A percentile compares a stretch with the other conserved stretches of the same genome.
These are phyloP conservation scores for Dendrothele bispora DNA, from an alignment of 768 basidiomycete species.

Conservation along the genomic window DNA sequence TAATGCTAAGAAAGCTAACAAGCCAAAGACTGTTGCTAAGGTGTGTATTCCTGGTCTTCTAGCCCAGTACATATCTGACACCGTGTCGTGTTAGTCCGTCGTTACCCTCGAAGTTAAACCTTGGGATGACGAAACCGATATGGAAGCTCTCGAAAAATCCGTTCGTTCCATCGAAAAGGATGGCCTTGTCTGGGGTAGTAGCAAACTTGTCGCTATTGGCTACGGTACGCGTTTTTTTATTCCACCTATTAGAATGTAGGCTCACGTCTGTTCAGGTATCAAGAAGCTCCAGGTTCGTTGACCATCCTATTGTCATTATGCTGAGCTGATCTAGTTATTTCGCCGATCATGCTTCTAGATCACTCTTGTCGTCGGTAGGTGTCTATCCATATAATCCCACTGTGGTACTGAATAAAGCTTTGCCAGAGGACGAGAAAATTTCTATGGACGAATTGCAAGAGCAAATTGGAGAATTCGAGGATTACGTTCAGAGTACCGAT, in stretches of 20 bases:
- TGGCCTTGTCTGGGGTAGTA: conserved; percentile 95
- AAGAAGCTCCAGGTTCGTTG: conserved; percentile 77
- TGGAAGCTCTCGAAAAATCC: conserved; percentile 77
- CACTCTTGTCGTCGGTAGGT: conserved; percentile 57
- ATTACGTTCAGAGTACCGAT: conserved; percentile 90
- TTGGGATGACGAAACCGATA: conserved; percentile 99
- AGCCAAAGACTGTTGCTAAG: conserved; percentile 88
- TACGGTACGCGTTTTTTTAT: conserved; percentile 42
- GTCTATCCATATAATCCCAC: background rate
- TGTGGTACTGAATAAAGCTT: too few relatives aligned
- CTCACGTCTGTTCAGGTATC: conserved; percentile 52
- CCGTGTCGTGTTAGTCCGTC: conserved; percentile 76
- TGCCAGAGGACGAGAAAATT: conserved; percentile 89
- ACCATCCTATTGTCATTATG: conserved; percentile 48
- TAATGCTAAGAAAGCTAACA: conserved; percentile 89
- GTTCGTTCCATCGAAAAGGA: conserved; percentile 87
- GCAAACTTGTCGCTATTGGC: conserved; percentile 90
- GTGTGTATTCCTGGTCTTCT: conserved; percentile 33
- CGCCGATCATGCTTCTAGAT: conserved; percentile 30
- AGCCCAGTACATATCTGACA: background rate
- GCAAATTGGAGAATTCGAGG: conserved; percentile 80
- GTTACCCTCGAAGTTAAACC: conserved; percentile 99
- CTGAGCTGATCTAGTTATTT: background rate
- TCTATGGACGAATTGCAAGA: conserved; percentile 94
- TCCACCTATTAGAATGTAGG: background rate